These are phyloP conservation scores for Jimgerdemannia flammicorona DNA, from an alignment of 192 early-diverging fungal species.

Conservation along the genomic window DNA sequence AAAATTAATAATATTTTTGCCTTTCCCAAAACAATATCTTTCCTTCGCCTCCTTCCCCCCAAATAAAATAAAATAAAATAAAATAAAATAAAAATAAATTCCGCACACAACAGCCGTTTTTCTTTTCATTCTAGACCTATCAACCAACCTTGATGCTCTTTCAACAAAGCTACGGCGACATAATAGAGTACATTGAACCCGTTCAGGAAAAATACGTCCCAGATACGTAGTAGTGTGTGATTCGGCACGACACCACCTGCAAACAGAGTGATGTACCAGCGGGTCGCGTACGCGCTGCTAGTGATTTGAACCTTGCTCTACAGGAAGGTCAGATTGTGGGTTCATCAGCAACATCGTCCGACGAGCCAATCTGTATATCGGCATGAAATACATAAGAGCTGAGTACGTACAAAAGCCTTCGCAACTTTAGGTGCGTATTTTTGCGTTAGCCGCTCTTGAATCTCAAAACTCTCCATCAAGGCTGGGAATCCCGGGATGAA, in stretches of 20 bases:
- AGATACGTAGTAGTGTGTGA: constrained; percentile 49
- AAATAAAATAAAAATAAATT: background rate
- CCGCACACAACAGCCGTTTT: background rate
- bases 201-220: constrained; percentile 47
- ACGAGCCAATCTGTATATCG: background rate
- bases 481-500: constrained; percentile 53
- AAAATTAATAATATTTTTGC: background rate
- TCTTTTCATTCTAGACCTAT: background rate
- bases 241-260: constrained; percentile 47
- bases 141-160: constrained; percentile 40
- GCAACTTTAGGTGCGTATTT: constrained; percentile 42
- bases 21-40: background rate
- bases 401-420: constrained; percentile 37
- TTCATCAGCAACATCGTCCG: background rate
- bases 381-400: too few relatives aligned
- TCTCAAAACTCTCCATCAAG: constrained; percentile 49
- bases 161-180: constrained; percentile 45
- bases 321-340: too few relatives aligned
- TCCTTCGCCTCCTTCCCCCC: background rate
- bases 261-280: constrained; percentile 59
- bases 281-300: constrained; percentile 48
- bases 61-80: background rate
- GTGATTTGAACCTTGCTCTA: constrained; percentile 42
- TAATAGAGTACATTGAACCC: constrained; percentile 53
- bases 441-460: constrained; percentile 48